Percentiles rank a stretch among this genome's conserved stretches.
These are phyloP conservation scores for Verticillium dahliae DNA, from an alignment of 2,329 filamentous ascomycete genomes.

Conservation along the genomic window DNA sequence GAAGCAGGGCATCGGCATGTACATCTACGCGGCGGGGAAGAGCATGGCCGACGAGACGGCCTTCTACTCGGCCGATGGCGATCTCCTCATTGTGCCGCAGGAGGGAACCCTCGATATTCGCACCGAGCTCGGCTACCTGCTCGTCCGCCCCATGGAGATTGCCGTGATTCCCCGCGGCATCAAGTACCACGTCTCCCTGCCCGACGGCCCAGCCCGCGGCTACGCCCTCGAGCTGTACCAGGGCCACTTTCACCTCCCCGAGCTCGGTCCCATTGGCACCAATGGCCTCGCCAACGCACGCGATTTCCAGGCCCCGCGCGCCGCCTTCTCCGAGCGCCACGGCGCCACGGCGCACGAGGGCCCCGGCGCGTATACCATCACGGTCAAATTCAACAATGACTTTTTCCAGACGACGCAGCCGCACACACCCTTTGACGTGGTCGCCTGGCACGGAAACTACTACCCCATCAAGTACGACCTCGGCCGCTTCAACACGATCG, in stretches of 20 bases:
- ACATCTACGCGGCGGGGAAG: conserved; percentile 71
- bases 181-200: conserved; percentile 65
- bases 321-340: conserved; percentile 57
- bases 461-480: conserved; percentile 79
- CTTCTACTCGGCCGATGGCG: conserved; percentile 80
- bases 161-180: conserved; percentile 69
- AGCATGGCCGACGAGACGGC: conserved; percentile 69
- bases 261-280: conserved; percentile 67
- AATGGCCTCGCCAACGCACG: conserved; percentile 69
- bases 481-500: conserved; percentile 69
- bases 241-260: conserved; percentile 64
- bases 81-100: conserved; percentile 71
- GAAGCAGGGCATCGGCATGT: conserved; percentile 74
- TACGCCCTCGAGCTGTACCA: conserved; percentile 73
- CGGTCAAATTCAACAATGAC: conserved; percentile 60
- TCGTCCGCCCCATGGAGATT: conserved; percentile 74
- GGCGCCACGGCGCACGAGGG: conserved; percentile 31
- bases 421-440: conserved; percentile 72
- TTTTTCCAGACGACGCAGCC: conserved; percentile 60
- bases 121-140: conserved; percentile 68
- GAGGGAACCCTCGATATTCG: conserved; percentile 68
- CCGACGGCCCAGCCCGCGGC: conserved; percentile 55
- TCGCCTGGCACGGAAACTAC: conserved; percentile 76
- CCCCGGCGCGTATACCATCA: conserved; percentile 37
- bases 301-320: conserved; percentile 70